Percentiles rank a stretch among this genome's conserved stretches.
These are phyloP conservation scores for Gnaphalium uliginosum DNA, from an alignment of 129 eudicot genomes.

Conservation along the genomic window DNA sequence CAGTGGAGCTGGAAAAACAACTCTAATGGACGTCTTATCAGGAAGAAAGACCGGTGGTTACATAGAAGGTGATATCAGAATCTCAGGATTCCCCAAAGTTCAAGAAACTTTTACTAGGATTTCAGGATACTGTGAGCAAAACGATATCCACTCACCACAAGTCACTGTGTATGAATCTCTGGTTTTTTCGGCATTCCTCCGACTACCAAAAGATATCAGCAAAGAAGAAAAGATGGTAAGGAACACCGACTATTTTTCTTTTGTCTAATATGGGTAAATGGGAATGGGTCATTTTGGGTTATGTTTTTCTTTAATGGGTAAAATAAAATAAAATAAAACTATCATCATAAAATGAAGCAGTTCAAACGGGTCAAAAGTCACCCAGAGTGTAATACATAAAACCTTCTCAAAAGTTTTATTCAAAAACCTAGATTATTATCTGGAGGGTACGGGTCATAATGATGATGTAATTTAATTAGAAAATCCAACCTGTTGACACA, in stretches of 20 bases:
- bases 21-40: conserved; percentile 54
- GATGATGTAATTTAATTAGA: too few relatives aligned
- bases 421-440: too few relatives aligned
- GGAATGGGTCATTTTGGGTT: neutral
- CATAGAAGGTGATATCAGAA: conserved; percentile 49
- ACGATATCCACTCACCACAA: conserved; percentile 53
- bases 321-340: too few relatives aligned
- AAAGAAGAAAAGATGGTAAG: conserved; percentile 39
- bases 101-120: conserved; percentile 53
- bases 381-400: neutral
- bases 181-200: conserved; percentile 46
- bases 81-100: conserved; percentile 50
- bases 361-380: neutral
- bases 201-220: conserved; percentile 41
- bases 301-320: neutral
- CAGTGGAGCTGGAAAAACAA: conserved; percentile 63
- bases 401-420: too few relatives aligned
- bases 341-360: too few relatives aligned
- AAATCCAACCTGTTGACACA: neutral
- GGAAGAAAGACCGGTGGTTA: conserved; percentile 54
- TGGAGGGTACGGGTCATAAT: too few relatives aligned
- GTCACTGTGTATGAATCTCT: conserved; percentile 61
- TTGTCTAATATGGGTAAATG: neutral
- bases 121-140: conserved; percentile 60
- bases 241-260: neutral